Evolutionary conservation across 2,329 filamentous ascomycete species (phyloP).

Genomic region (Trichoderma breve): DNA sequence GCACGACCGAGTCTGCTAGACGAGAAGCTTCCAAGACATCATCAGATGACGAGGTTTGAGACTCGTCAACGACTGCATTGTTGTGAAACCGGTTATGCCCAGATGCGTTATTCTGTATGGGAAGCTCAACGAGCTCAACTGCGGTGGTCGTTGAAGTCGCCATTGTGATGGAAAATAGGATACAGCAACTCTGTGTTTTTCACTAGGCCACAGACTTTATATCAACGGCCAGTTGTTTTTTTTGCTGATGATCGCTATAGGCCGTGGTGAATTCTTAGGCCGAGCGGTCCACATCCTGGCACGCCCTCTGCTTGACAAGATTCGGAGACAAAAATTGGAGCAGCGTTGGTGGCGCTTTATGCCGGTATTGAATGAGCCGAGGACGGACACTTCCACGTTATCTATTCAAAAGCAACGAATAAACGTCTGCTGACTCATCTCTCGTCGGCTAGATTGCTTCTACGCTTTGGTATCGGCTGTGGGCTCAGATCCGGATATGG

Average conservation of each 20-base stretch:
- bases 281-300: not conserved
- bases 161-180: not conserved
- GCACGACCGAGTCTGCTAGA: conserved; percentile 19
- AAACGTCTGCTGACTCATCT: too few relatives aligned
- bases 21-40: conserved; percentile 18
- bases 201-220: not conserved
- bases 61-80: not conserved
- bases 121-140: conserved; percentile 6
- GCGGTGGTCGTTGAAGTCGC: conserved; percentile 14
- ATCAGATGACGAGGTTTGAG: not conserved
- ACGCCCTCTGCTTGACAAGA: conserved; percentile 13
- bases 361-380: not conserved
- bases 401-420: too few relatives aligned
- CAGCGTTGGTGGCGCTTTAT: not conserved
- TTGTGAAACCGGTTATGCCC: conserved; percentile 7
- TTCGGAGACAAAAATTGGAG: conserved; percentile 2
- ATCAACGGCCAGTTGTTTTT: not conserved
- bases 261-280: not conserved
- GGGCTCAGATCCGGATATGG: not conserved
- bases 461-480: not conserved
- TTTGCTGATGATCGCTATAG: not conserved
- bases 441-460: not conserved
- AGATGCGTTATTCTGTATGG: not conserved
- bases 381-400: not conserved
- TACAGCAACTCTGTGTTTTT: not conserved